phyloP scores from a whole-genome alignment of 805 yeast genomes.

The Peterozyma xylosa region DNA sequence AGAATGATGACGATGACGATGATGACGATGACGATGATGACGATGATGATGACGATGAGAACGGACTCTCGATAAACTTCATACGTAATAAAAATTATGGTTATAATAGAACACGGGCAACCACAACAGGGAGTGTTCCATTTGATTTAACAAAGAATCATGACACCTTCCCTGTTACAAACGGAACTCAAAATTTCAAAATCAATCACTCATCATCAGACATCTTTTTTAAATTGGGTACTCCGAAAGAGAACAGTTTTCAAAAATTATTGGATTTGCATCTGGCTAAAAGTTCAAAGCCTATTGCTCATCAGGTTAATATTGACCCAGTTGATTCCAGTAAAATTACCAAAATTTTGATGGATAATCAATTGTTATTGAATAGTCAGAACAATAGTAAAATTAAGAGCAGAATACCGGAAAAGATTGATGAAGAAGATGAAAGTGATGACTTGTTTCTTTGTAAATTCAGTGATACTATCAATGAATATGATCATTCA shows the following conservation, averaged over 20 bases:
- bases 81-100: background rate
- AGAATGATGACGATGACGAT: background rate
- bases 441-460: background rate
- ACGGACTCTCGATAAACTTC: constrained; percentile 4
- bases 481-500: background rate
- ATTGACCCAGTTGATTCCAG: background rate
- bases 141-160: background rate
- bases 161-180: background rate
- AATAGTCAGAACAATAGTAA: background rate
- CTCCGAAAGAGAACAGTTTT: background rate
- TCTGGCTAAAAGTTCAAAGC: background rate
- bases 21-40: background rate
- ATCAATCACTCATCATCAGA: constrained; percentile 2
- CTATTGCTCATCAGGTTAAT: background rate
- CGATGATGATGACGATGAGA: constrained; percentile 3
- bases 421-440: no score
- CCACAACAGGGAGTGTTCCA: constrained; percentile 6
- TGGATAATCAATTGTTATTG: background rate
- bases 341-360: background rate
- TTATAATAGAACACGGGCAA: constrained; percentile 2
- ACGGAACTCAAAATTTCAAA: background rate
- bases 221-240: constrained; percentile 1
- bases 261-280: constrained; percentile 4
- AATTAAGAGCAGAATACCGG: background rate
- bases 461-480: background rate